phyloP scores from a whole-genome alignment of 1,284 basidiomycete genomes.

The Cryptococcus sp. region DNA sequence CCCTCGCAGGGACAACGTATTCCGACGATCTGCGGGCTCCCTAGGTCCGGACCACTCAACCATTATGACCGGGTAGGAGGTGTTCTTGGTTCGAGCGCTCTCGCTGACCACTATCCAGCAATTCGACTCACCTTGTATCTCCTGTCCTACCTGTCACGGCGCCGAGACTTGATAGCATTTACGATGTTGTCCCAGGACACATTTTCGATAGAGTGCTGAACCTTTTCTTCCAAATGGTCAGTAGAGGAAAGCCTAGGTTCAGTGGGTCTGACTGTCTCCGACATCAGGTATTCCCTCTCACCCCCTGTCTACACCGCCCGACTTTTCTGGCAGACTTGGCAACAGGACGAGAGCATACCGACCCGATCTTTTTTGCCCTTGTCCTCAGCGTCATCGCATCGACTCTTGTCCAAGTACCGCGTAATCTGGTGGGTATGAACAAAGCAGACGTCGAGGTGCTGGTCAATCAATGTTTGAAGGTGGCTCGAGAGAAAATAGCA shows the following conservation, averaged over 20 bases:
- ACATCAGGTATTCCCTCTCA: constrained; percentile 35
- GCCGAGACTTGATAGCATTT: constrained; percentile 31
- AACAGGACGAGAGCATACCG: constrained; percentile 32
- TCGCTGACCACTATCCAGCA: no score
- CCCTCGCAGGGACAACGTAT: no score
- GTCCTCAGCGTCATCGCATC: constrained; percentile 34
- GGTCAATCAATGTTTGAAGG: constrained; percentile 34
- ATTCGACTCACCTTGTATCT: not conserved
- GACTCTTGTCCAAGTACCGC: constrained; percentile 41
- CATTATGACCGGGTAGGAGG: no score
- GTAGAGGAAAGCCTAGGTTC: not conserved
- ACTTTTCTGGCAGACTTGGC: constrained; percentile 38
- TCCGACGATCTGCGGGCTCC: no score
- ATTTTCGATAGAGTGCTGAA: constrained; percentile 41
- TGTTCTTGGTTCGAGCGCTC: no score
- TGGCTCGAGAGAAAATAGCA: constrained; percentile 35
- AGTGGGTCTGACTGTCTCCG: not conserved
- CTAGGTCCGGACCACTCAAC: no score
- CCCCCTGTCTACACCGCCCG: constrained; percentile 39
- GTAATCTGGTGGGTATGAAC: constrained; percentile 40
- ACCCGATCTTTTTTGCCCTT: constrained; percentile 42
- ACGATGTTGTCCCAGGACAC: constrained; percentile 32
- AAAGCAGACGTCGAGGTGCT: constrained; percentile 42
- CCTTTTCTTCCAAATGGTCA: constrained; percentile 47
- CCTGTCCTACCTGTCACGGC: constrained; percentile 5